phyloP scores from a whole-genome alignment of 768 basidiomycete species.

The Lentinula guzmanii region DNA sequence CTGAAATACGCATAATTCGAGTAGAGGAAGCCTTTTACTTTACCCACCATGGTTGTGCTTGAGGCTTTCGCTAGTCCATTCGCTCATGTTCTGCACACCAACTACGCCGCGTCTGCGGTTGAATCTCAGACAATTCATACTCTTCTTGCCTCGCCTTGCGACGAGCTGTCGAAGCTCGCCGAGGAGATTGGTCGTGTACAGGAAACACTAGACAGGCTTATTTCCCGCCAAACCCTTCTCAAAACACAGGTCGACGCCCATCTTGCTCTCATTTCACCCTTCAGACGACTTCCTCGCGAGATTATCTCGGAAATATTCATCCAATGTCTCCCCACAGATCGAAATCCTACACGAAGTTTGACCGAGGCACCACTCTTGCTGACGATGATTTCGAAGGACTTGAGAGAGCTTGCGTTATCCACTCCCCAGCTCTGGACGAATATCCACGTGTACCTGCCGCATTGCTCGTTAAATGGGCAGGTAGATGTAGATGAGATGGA shows the following conservation, averaged over 20 bases:
- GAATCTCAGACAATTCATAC: background rate
- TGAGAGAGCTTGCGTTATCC: background rate
- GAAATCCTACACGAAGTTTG: slow-evolving; percentile 1
- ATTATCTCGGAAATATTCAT: slow-evolving; percentile 7
- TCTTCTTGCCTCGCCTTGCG: background rate
- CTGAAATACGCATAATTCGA: background rate
- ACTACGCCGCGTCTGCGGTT: background rate
- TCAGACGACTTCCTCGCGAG: slow-evolving; percentile 4
- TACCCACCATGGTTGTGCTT: background rate
- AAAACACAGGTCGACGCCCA: slow-evolving; percentile 4
- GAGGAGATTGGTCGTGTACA: background rate
- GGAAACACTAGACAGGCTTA: background rate
- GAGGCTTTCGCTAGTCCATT: background rate
- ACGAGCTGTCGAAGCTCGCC: background rate
- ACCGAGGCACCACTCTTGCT: background rate
- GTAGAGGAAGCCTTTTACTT: background rate
- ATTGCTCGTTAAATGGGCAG: background rate
- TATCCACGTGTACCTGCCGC: background rate
- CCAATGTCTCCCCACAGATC: slow-evolving; percentile 1
- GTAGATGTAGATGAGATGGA: background rate
- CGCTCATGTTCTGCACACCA: background rate
- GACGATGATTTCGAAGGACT: background rate
- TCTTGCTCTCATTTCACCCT: slow-evolving; percentile 5
- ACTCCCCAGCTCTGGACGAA: slow-evolving; percentile 4
- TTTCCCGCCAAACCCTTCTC: background rate